Percentiles rank a stretch among this genome's conserved stretches.
Conservation (phyloP, 2,329 filamentous ascomycete species). For the Spiromastix sp. region DNA sequence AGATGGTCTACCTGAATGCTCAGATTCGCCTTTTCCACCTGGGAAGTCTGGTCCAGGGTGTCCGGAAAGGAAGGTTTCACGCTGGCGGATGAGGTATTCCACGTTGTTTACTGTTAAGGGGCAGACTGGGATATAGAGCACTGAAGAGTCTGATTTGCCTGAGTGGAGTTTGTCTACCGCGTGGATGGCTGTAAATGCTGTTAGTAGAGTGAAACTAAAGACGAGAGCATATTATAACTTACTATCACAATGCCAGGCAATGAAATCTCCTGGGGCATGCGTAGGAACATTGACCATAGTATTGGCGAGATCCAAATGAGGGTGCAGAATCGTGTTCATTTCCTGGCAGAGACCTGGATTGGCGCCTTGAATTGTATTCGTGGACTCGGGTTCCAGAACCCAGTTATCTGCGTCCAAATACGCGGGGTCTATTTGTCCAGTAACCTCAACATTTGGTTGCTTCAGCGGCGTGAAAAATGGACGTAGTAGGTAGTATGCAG, state of each 20-base stretch:
- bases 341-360: slow-evolving; percentile 60
- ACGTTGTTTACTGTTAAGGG: slow-evolving; percentile 69
- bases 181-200: slow-evolving; percentile 47
- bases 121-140: slow-evolving; percentile 81
- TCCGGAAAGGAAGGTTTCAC: slow-evolving; percentile 59
- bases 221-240: slow-evolving; percentile 4
- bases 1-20: background rate
- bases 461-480: slow-evolving; percentile 63
- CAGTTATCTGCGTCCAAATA: slow-evolving; percentile 50
- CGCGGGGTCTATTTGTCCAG: slow-evolving; percentile 21
- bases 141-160: slow-evolving; percentile 65
- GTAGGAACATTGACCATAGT: slow-evolving; percentile 64
- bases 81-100: slow-evolving; percentile 58
- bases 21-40: slow-evolving; percentile 29
- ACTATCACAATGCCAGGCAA: slow-evolving; percentile 68
- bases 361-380: slow-evolving; percentile 60
- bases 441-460: slow-evolving; percentile 30
- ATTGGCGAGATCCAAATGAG: slow-evolving; percentile 55
- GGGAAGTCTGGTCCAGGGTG: slow-evolving; percentile 62
- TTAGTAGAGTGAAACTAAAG: background rate
- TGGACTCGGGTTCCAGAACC: slow-evolving; percentile 40
- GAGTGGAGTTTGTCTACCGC: slow-evolving; percentile 70
- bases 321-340: slow-evolving; percentile 53
- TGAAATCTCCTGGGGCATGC: slow-evolving; percentile 63
- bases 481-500: slow-evolving; percentile 68